phyloP scores from a whole-genome alignment of 2,329 filamentous ascomycete species.

The Apiospora phragmitis region DNA sequence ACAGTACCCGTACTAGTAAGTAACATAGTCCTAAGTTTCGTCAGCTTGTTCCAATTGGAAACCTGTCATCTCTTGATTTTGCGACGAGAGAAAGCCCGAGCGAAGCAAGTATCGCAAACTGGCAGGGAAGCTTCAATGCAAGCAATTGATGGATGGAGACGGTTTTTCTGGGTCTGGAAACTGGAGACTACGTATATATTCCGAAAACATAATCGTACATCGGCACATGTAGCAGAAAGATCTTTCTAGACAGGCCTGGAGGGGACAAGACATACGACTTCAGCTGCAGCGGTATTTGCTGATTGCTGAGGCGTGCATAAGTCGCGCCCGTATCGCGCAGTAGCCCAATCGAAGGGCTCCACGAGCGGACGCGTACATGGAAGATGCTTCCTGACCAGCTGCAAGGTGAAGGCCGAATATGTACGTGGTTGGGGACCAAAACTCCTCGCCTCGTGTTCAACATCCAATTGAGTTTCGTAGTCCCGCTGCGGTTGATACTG shows the following conservation, averaged over 20 bases:
- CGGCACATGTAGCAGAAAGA: not conserved
- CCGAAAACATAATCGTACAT: conserved; percentile 3
- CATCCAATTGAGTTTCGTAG: conserved; percentile 16
- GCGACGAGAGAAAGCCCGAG: not conserved
- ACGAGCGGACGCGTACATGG: conserved; percentile 15
- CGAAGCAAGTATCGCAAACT: not conserved
- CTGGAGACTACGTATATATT: conserved; percentile 6
- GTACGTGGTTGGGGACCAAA: conserved; percentile 15
- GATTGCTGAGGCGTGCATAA: conserved; percentile 14
- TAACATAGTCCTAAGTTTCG: not conserved
- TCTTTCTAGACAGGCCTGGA: not conserved
- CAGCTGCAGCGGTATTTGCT: conserved; percentile 4
- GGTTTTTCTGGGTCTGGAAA: not conserved
- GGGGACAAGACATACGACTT: not conserved
- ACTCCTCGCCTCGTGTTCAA: not conserved
- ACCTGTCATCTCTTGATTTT: not conserved
- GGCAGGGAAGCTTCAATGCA: not conserved
- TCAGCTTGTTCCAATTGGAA: not conserved
- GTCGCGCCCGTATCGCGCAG: not conserved
- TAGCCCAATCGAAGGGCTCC: conserved; percentile 14
- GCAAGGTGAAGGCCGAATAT: conserved; percentile 8
- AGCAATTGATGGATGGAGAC: not conserved
- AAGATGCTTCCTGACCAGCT: conserved; percentile 14
- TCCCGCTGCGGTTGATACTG: conserved; percentile 1
- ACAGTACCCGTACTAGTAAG: not conserved